phyloP scores from a whole-genome alignment of 169 alveolate genomes.

The Sarcocystis neurona region DNA sequence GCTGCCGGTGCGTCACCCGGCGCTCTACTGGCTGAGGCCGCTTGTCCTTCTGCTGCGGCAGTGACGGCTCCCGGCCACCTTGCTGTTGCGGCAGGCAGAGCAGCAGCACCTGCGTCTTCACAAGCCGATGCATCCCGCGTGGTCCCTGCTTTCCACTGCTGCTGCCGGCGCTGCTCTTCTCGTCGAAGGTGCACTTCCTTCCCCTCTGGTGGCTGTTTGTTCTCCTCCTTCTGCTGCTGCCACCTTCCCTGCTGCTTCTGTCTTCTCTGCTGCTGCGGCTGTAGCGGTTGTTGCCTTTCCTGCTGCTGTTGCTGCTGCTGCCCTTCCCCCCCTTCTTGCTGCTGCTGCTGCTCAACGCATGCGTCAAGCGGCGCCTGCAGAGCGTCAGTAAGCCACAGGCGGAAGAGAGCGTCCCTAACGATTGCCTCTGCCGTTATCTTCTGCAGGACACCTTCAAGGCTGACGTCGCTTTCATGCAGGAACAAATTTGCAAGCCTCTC shows the following conservation, averaged over 20 bases:
- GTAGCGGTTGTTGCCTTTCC: not conserved
- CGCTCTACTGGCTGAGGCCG: too few relatives aligned
- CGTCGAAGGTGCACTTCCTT: too few relatives aligned
- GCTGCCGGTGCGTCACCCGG: too few relatives aligned
- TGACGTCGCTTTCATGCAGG: not conserved
- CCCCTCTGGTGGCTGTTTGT: not conserved
- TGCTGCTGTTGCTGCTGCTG: not conserved
- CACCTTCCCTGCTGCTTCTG: not conserved
- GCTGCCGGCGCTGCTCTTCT: too few relatives aligned
- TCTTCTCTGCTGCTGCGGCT: not conserved
- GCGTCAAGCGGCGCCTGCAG: not conserved
- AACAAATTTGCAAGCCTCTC: not conserved
- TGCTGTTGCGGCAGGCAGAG: too few relatives aligned
- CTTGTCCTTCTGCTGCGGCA: too few relatives aligned
- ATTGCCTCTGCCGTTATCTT: not conserved
- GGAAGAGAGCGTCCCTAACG: not conserved
- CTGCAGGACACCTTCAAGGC: not conserved
- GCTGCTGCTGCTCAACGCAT: not conserved
- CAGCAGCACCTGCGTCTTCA: too few relatives aligned
- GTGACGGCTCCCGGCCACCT: too few relatives aligned
- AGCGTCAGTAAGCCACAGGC: slow-evolving; percentile 6
- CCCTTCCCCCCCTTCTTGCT: not conserved
- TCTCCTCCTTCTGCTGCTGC: not conserved
- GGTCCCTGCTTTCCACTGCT: too few relatives aligned
- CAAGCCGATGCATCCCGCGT: too few relatives aligned